Evolutionary conservation across 1,284 basidiomycete genomes (phyloP).

Genomic region (Mrakiaceae sp.): DNA sequence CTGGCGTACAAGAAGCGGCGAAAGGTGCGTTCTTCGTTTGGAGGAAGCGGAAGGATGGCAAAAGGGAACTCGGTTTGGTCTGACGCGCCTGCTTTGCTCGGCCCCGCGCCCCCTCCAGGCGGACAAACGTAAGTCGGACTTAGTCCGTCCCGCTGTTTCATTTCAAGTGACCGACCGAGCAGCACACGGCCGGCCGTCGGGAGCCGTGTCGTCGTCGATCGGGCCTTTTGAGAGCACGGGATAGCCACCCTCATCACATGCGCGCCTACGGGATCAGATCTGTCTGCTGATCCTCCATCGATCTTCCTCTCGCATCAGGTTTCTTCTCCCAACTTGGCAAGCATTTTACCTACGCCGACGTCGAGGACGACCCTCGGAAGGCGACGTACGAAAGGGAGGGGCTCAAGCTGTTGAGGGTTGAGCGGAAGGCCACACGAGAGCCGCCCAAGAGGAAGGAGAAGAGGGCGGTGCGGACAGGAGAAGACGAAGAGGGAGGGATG

Average conservation of each 20-base stretch:
- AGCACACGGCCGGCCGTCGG: too few species aligned
- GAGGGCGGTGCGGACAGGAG: not conserved
- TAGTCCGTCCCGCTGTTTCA: too few species aligned
- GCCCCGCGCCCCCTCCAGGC: not conserved
- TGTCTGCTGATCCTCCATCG: too few species aligned
- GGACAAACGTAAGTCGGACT: conserved; percentile 15
- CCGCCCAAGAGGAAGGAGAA: not conserved
- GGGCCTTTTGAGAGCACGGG: too few species aligned
- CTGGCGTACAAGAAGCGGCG: conserved; percentile 21
- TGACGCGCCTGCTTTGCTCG: not conserved
- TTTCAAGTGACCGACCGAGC: too few species aligned
- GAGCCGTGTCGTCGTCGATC: too few species aligned
- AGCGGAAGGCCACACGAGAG: not conserved
- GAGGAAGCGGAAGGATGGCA: too few species aligned
- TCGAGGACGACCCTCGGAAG: conserved; percentile 12
- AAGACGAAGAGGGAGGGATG: not conserved
- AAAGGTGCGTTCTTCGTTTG: conserved; percentile 10
- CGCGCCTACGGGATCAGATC: too few species aligned
- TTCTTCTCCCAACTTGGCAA: conserved; percentile 20
- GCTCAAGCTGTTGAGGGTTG: not conserved
- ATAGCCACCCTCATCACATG: too few species aligned
- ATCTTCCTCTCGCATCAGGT: too few species aligned
- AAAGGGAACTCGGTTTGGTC: not conserved
- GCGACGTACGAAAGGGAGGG: conserved; percentile 9
- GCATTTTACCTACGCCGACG: conserved; percentile 12